These are phyloP conservation scores for Calocybe indica DNA, from an alignment of 768 basidiomycete genomes.

Conservation along the genomic window DNA sequence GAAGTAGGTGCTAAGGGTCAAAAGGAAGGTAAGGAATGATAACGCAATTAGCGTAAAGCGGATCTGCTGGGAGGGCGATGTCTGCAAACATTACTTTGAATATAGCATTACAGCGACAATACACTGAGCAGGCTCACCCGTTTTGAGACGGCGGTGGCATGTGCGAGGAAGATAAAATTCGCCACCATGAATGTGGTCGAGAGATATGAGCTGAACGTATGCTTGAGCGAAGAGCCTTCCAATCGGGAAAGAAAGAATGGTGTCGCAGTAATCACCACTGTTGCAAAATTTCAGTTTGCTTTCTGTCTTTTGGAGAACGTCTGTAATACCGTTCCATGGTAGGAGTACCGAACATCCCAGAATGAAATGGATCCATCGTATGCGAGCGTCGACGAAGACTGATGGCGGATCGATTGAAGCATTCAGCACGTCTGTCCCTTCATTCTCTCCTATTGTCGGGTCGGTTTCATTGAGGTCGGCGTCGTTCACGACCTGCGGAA, in stretches of 20 bases:
- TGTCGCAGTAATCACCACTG: conserved; percentile 82
- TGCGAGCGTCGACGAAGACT: conserved; percentile 32
- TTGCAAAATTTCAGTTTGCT: not conserved
- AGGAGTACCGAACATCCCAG: conserved; percentile 66
- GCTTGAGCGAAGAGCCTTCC: conserved; percentile 46
- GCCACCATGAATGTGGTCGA: conserved; percentile 56
- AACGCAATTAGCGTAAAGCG: conserved; percentile 45
- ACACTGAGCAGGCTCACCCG: conserved; percentile 36
- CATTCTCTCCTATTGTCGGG: conserved; percentile 25
- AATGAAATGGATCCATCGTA: conserved; percentile 59
- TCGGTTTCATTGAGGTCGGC: conserved; percentile 20
- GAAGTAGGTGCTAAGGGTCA: conserved; percentile 65
- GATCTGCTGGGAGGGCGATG: conserved; percentile 54
- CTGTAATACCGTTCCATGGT: conserved; percentile 80
- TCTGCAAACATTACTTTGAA: conserved; percentile 28
- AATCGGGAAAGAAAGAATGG: conserved; percentile 77
- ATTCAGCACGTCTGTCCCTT: conserved; percentile 10
- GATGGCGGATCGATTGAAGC: conserved; percentile 18
- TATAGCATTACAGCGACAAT: not conserved
- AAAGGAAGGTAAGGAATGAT: conserved; percentile 45
- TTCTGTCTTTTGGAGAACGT: not conserved
- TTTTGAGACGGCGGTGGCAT: conserved; percentile 67
- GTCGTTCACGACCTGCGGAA: conserved; percentile 32
- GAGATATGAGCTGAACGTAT: conserved; percentile 62
- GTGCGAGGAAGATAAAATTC: conserved; percentile 66